Evolutionary conservation across 192 early-diverging fungal genomes (phyloP).

Genomic region (Globomyces pollinis-pini): DNA sequence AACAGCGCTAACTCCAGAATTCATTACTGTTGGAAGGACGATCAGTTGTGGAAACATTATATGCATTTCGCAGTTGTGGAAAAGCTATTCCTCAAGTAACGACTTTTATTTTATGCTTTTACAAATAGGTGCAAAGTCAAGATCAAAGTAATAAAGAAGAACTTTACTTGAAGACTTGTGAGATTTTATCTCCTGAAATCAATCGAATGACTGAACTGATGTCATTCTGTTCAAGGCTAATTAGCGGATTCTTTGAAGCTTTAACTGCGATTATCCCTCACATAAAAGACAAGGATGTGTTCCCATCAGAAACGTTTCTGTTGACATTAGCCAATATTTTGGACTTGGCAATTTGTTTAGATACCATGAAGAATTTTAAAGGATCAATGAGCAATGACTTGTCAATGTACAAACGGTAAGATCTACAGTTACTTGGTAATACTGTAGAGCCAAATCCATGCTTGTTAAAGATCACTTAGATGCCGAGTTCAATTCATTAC

Average conservation of each 20-base stretch:
- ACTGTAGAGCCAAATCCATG: conserved; percentile 15
- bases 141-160: conserved; percentile 20
- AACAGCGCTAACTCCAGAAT: conserved; percentile 21
- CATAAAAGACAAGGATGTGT: conserved; percentile 24
- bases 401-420: conserved; percentile 45
- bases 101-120: conserved; percentile 14
- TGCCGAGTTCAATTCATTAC: conserved; percentile 14
- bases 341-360: conserved; percentile 38
- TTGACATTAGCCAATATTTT: conserved; percentile 24
- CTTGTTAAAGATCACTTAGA: conserved; percentile 15
- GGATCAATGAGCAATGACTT: conserved; percentile 50
- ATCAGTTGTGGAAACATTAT: conserved; percentile 26
- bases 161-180: conserved; percentile 21
- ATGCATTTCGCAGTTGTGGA: conserved; percentile 34
- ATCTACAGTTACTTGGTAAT: conserved; percentile 22
- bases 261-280: conserved; percentile 25
- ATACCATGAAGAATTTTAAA: conserved; percentile 48
- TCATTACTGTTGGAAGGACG: conserved; percentile 26
- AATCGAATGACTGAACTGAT: conserved; percentile 36
- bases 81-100: conserved; percentile 36
- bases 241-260: conserved; percentile 22
- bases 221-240: conserved; percentile 28
- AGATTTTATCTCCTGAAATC: conserved; percentile 36
- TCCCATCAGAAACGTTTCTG: conserved; percentile 24
- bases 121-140: conserved; percentile 21